Evolutionary conservation across 1,284 basidiomycete species (phyloP).

Genomic region (Volvariella surrecta): DNA sequence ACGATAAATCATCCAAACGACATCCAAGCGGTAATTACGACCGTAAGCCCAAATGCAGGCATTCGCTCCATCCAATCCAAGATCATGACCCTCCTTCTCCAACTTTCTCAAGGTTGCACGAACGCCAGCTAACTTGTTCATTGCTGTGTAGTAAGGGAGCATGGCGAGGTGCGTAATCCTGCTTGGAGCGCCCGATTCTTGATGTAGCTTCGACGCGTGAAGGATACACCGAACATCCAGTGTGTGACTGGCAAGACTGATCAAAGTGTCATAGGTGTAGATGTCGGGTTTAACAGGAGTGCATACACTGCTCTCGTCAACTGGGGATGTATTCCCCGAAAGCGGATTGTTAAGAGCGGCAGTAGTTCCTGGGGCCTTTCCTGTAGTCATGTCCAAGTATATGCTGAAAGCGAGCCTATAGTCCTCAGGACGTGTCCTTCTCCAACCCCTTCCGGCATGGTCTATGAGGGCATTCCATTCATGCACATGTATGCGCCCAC

Average conservation of each 20-base stretch:
- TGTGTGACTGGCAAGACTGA: constrained; percentile 53
- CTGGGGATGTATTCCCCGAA: background rate
- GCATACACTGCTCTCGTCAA: background rate
- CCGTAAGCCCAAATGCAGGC: constrained; percentile 62
- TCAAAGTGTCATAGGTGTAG: constrained; percentile 57
- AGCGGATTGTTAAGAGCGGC: constrained; percentile 16
- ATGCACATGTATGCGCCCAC: constrained; percentile 43
- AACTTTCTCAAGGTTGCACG: constrained; percentile 46
- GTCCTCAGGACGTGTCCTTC: constrained; percentile 45
- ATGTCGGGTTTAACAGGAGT: constrained; percentile 42
- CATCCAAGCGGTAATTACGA: constrained; percentile 40
- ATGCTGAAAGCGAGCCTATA: constrained; percentile 54
- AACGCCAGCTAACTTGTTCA: constrained; percentile 39
- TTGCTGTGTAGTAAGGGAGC: constrained; percentile 44
- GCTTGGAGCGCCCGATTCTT: constrained; percentile 38
- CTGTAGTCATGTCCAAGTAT: constrained; percentile 46
- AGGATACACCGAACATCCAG: constrained; percentile 32
- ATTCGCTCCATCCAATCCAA: constrained; percentile 59
- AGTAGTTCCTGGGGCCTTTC: constrained; percentile 34
- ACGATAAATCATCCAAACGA: constrained; percentile 54
- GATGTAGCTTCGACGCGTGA: constrained; percentile 43
- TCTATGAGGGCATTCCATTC: constrained; percentile 73
- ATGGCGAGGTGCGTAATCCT: constrained; percentile 53
- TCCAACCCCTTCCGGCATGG: constrained; percentile 56
- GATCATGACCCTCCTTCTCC: constrained; percentile 35